Base-by-base conservation (phyloP, 1,284 basidiomycete species). In the Fistulinella cinereoalba region DNA sequence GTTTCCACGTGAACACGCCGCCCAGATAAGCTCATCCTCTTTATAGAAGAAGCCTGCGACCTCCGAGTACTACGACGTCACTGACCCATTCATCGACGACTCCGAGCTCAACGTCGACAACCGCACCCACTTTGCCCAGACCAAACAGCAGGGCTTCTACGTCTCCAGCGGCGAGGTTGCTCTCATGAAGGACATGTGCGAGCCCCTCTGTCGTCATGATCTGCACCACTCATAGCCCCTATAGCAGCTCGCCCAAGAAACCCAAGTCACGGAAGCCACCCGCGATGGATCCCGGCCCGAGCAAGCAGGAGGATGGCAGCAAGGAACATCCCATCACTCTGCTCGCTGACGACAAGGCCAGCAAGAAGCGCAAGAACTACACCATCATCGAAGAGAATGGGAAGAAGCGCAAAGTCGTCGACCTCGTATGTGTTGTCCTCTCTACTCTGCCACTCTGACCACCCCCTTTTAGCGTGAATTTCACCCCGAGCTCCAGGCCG, bases 1-100 rank as follows among this genome's bases (percentile, higher is more conserved):
- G 19, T 19, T n/a, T 50, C 49, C 22, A 9, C 39, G 15, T 33
- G 37, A 43, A 37, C 19, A 28, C 29, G 24, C 15, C 37, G 21
- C 27, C n/a, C 47, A 37, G 6, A 37, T 28, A 21, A 39, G 8
- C 49, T 56, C 7, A 56, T 27, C 36, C 2, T 43, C 18, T 46
- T 41, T 29, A 49, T 56, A 77, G 74, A 79, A 80, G 65, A 83
- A 85, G 67, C 79, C 76, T 46, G 69, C 72, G 4, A 71, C 72
- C 0, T 67, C 78, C 19, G 85, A 88, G 54, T 86, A 88, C 61
- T 99, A 99, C 73, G 95, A 99, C 69, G 75, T 86, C 16, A 75
- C 79, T 1, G 96, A 99, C 69, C 89, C 92, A 0, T 98, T 98
- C 71, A 97, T 99, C 61, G 96, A 99, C 73, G 96, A 99, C 69